Conservation (phyloP, 2,329 filamentous ascomycete species). For the Aspergillus aculeatus region DNA sequence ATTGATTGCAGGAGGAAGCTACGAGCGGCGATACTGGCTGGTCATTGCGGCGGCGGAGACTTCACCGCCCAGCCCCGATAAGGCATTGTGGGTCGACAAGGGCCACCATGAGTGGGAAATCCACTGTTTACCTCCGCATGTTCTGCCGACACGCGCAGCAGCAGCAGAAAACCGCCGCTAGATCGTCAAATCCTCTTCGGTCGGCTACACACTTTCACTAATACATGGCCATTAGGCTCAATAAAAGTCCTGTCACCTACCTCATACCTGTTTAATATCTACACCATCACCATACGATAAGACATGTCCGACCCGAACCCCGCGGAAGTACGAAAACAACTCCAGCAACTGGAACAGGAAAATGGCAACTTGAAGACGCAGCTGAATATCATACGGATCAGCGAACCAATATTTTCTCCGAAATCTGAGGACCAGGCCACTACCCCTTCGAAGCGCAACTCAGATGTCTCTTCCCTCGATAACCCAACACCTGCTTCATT, state of each 20-base stretch:
- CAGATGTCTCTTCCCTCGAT: conserved; percentile 69
- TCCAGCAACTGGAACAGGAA: conserved; percentile 46
- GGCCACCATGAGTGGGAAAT: background rate
- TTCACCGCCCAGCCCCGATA: conserved; percentile 16
- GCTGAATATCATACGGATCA: conserved; percentile 73
- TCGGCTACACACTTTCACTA: conserved; percentile 10
- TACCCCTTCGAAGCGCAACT: conserved; percentile 57
- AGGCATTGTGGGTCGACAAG: conserved; percentile 6
- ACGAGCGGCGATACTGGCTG: background rate
- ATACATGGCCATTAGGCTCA: background rate
- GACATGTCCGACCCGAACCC: conserved; percentile 22
- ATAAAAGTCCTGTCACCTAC: background rate
- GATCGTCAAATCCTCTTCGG: background rate
- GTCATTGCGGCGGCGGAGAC: background rate
- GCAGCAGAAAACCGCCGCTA: background rate
- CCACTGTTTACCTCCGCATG: conserved; percentile 21
- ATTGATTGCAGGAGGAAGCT: background rate
- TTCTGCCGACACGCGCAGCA: conserved; percentile 11
- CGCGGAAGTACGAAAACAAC: conserved; percentile 36
- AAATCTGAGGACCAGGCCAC: conserved; percentile 25
- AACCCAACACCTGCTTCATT: conserved; percentile 72
- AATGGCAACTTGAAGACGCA: conserved; percentile 49
- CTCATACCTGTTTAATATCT: background rate
- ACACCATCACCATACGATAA: background rate
- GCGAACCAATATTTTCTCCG: conserved; percentile 65